Percentiles rank a stretch among this genome's conserved stretches.
Evolutionary conservation across 176 grass and related monocot species (phyloP).

Genomic region (Alopecurus myosuroides): DNA sequence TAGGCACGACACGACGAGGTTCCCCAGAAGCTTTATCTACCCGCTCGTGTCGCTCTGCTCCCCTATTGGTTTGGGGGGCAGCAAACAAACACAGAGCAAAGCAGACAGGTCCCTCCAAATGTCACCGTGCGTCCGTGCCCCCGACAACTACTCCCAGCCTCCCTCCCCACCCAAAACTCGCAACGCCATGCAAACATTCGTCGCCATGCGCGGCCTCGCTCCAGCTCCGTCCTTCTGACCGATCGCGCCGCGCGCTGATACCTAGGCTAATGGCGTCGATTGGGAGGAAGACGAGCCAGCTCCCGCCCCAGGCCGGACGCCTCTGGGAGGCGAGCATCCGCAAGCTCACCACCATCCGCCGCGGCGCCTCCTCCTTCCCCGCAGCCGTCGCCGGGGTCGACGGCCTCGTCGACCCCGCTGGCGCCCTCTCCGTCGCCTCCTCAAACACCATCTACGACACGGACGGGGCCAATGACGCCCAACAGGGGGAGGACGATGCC

Average conservation of each 20-base stretch:
- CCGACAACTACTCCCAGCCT: constrained; percentile 42
- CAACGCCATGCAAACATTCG: not conserved
- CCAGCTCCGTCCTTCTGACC: not conserved
- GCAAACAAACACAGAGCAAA: not conserved
- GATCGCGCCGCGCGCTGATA: not conserved
- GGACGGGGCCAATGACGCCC: not conserved
- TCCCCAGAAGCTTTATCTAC: not conserved
- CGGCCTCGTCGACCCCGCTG: not conserved
- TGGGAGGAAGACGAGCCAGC: constrained; percentile 34
- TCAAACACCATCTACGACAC: constrained; percentile 33
- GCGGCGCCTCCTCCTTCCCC: not conserved
- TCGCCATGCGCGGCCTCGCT: not conserved
- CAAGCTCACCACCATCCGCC: constrained; percentile 48
- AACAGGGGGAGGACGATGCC: not conserved
- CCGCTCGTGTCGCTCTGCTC: not conserved
- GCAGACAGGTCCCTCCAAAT: constrained; percentile 21
- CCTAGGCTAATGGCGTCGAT: constrained; percentile 3
- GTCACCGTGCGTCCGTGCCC: no score
- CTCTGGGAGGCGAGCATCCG: constrained; percentile 58
- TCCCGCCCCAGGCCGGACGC: constrained; percentile 36
- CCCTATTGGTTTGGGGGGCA: not conserved
- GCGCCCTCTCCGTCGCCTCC: constrained; percentile 11
- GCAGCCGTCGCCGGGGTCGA: not conserved
- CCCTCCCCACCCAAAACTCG: not conserved
- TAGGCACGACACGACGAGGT: not conserved